phyloP scores from a whole-genome alignment of 768 basidiomycete genomes.

The Lactarius pseudohatsudake region DNA sequence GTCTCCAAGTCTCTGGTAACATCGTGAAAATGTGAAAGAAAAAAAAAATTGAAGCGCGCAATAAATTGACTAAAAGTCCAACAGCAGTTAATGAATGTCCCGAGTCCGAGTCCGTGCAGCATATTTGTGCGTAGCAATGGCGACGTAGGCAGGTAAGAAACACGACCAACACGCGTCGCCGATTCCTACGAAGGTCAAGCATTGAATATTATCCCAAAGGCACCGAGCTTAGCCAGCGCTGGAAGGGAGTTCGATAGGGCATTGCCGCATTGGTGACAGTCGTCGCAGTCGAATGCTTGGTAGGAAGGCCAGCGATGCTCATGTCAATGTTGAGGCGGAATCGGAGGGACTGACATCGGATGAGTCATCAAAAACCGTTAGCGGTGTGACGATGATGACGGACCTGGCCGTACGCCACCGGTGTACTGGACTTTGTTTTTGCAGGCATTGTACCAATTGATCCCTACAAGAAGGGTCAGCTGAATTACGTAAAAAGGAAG shows the following conservation, averaged over 20 bases:
- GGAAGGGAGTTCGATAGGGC: slow-evolving; percentile 36
- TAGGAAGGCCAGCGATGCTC: slow-evolving; percentile 40
- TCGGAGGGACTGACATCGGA: slow-evolving; percentile 32
- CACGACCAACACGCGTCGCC: slow-evolving; percentile 1
- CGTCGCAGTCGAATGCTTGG: slow-evolving; percentile 35
- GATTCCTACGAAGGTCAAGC: background rate
- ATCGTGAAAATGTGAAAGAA: background rate
- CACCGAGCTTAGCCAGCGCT: slow-evolving; percentile 28
- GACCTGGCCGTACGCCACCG: slow-evolving; percentile 59
- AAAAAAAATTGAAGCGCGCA: slow-evolving; percentile 5
- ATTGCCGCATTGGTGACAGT: slow-evolving; percentile 35
- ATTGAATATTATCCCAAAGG: no score
- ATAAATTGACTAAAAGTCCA: slow-evolving; percentile 21
- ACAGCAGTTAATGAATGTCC: slow-evolving; percentile 15
- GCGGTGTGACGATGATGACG: slow-evolving; percentile 35
- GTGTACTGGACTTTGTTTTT: slow-evolving; percentile 52
- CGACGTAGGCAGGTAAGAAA: slow-evolving; percentile 7
- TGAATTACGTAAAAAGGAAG: slow-evolving; percentile 7
- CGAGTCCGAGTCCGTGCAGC: slow-evolving; percentile 12
- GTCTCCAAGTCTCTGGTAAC: background rate
- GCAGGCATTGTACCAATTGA: slow-evolving; percentile 76
- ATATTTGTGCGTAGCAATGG: slow-evolving; percentile 1
- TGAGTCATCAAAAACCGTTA: background rate
- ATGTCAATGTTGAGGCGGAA: slow-evolving; percentile 39
- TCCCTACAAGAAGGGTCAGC: slow-evolving; percentile 45